These are phyloP conservation scores for Amylocarpus encephaloides DNA, from an alignment of 2,329 filamentous ascomycete species.

Conservation along the genomic window DNA sequence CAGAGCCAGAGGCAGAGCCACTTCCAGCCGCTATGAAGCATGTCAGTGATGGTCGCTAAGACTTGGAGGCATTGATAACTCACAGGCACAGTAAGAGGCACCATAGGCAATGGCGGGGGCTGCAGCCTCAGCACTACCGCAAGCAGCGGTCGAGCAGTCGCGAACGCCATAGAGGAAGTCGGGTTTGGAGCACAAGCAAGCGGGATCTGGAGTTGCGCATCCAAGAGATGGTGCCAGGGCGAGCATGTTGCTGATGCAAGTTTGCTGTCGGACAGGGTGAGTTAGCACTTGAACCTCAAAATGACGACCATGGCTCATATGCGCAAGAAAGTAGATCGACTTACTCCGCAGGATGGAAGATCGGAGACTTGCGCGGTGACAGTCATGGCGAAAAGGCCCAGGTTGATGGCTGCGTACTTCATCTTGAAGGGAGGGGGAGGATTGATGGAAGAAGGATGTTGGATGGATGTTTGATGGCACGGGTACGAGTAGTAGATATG, in stretches of 20 bases:
- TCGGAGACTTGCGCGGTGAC: constrained; percentile 22
- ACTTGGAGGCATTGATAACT: not conserved
- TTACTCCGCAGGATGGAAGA: constrained; percentile 31
- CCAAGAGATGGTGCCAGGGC: constrained; percentile 35
- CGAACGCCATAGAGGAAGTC: constrained; percentile 42
- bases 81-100: constrained; percentile 23
- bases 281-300: constrained; percentile 15
- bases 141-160: constrained; percentile 40
- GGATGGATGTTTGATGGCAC: not conserved
- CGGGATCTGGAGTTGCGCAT: constrained; percentile 33
- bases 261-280: constrained; percentile 22
- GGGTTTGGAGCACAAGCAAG: constrained; percentile 39
- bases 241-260: constrained; percentile 42
- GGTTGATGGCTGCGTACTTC: constrained; percentile 26
- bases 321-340: constrained; percentile 11
- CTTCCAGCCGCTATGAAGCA: constrained; percentile 1
- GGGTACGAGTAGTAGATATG: not conserved
- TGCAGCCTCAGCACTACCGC: constrained; percentile 26
- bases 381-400: constrained; percentile 24
- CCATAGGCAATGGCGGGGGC: constrained; percentile 29
- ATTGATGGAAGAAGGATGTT: not conserved
- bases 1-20: not conserved
- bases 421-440: constrained; percentile 21
- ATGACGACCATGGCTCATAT: not conserved
- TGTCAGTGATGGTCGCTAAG: not conserved